Evolutionary conservation across 2,329 filamentous ascomycete species (phyloP).

Genomic region (Venturia aucupariae): DNA sequence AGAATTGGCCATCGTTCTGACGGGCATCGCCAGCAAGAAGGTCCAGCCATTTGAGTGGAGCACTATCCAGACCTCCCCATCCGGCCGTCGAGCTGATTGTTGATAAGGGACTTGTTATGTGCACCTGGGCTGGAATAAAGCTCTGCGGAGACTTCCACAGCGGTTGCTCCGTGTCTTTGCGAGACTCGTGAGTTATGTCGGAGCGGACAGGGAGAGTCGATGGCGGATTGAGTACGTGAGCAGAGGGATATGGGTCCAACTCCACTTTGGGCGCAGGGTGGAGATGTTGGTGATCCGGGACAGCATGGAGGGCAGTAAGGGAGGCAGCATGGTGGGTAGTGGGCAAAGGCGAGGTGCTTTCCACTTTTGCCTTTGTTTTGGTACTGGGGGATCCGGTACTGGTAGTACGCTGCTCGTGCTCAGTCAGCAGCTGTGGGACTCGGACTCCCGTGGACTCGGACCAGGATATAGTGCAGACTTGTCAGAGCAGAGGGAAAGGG

Average conservation of each 20-base stretch:
- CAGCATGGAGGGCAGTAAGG: background rate
- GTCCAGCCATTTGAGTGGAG: slow-evolving; percentile 42
- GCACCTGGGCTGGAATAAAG: background rate
- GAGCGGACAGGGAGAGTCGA: background rate
- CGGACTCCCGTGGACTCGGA: no score
- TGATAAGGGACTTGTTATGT: slow-evolving; percentile 14
- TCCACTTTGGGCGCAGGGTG: background rate
- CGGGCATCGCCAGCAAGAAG: slow-evolving; percentile 37
- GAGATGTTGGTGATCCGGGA: background rate
- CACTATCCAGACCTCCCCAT: slow-evolving; percentile 29
- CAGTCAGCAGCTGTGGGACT: background rate
- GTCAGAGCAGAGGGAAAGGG: background rate
- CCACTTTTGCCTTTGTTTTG: background rate
- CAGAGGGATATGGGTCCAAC: no score
- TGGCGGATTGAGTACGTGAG: background rate
- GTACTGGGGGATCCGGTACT: background rate
- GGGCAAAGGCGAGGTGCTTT: background rate
- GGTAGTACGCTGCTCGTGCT: background rate
- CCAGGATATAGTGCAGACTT: background rate
- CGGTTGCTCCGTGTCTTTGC: background rate
- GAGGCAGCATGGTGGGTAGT: no score
- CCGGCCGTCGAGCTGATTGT: slow-evolving; percentile 27
- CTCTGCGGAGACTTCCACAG: background rate
- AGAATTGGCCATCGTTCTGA: slow-evolving; percentile 28
- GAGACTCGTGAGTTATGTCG: background rate